Conservation (phyloP, 148 eudicot genomes). For the Rhododendron griersonianum region DNA sequence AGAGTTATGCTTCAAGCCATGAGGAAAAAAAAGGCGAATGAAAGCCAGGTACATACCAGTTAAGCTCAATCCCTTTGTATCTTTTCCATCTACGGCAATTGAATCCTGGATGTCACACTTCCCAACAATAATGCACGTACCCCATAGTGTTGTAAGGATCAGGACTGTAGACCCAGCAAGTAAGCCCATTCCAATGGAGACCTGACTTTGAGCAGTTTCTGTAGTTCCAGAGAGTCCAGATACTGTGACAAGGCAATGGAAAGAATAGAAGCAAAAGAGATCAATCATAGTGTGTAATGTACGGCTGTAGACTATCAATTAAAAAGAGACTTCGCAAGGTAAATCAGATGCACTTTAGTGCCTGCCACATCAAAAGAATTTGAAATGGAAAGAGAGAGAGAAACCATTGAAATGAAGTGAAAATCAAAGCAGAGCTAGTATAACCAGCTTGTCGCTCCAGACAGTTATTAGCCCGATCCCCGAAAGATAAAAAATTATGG, state of each 20-base stretch:
- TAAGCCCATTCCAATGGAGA: conserved; percentile 94
- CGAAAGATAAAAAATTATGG: not conserved
- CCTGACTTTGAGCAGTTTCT: conserved; percentile 75
- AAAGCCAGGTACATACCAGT: conserved; percentile 33
- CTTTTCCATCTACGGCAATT: conserved; percentile 45
- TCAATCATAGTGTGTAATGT: not conserved
- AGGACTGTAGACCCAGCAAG: conserved; percentile 94
- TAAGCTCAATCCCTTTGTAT: conserved; percentile 60
- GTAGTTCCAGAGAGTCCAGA: conserved; percentile 85
- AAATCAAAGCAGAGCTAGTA: no score
- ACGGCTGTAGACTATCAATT: not conserved
- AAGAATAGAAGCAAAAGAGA: not conserved
- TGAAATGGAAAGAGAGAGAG: not conserved
- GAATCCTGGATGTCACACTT: conserved; percentile 64
- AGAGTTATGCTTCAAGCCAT: not conserved
- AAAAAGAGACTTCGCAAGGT: not conserved
- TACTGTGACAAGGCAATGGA: conserved; percentile 32
- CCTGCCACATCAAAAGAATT: not conserved
- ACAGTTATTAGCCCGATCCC: no score
- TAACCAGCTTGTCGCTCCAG: no score
- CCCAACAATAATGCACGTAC: conserved; percentile 72
- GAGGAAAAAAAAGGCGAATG: not conserved
- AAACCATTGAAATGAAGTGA: not conserved
- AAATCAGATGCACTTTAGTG: conserved; percentile 24
- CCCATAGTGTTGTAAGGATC: conserved; percentile 88